Conservation (phyloP, 306 rosid species). For the Glycine latifolia region DNA sequence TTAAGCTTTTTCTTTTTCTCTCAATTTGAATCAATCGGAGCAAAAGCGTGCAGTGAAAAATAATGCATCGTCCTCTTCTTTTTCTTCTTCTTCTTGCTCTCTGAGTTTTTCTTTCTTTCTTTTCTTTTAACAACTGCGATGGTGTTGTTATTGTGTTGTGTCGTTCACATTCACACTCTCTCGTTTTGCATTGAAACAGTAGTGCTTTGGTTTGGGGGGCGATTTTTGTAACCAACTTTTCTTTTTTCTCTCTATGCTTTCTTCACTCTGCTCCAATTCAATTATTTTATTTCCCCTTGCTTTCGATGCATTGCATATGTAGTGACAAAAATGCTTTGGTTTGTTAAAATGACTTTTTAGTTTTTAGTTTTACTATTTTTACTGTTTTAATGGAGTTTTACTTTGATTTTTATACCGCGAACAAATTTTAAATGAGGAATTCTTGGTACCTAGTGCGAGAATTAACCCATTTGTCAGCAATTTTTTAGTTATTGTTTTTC, state of each 20-base stretch:
- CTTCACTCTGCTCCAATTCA: background rate
- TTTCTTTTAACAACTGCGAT: background rate
- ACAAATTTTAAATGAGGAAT: too few species aligned
- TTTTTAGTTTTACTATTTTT: too few species aligned
- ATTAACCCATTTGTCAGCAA: too few species aligned
- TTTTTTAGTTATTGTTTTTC: too few species aligned
- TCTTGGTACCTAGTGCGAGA: too few species aligned
- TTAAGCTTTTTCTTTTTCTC: background rate
- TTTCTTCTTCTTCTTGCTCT: background rate
- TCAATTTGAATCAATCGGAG: constrained; percentile 25
- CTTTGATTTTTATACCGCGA: too few species aligned
- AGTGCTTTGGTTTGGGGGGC: too few species aligned
- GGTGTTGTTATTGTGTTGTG: background rate
- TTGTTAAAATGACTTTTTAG: too few species aligned
- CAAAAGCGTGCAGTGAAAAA: background rate
- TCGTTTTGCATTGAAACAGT: background rate
- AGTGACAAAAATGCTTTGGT: too few species aligned
- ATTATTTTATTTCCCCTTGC: constrained; percentile 14
- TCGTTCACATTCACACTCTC: background rate
- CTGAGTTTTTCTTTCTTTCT: background rate
- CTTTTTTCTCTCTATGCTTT: background rate
- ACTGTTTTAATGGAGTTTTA: too few species aligned
- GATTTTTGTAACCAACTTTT: constrained; percentile 45
- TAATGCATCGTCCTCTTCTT: constrained; percentile 10
- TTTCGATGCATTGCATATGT: background rate